Evolutionary conservation across 2,329 filamentous ascomycete species (phyloP).

Genomic region (Colletotrichum acutatum): DNA sequence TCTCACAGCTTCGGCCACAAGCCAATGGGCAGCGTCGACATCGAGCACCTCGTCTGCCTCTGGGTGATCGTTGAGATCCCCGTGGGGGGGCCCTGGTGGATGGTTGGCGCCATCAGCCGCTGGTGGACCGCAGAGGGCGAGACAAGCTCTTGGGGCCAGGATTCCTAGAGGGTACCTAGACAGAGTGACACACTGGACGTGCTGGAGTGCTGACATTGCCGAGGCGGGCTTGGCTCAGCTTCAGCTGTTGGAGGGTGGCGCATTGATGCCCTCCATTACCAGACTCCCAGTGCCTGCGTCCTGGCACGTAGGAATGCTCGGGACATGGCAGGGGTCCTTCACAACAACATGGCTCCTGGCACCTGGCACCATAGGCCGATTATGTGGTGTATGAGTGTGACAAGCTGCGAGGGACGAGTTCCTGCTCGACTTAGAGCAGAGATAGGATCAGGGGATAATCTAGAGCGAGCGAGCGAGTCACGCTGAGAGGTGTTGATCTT

Average conservation of each 20-base stretch:
- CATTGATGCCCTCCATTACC: background rate
- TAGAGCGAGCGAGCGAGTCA: background rate
- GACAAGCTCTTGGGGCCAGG: background rate
- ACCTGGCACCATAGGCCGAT: too few relatives aligned
- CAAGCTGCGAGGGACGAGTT: background rate
- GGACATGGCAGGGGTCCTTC: background rate
- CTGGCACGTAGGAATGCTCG: too few relatives aligned
- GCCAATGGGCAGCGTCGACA: background rate
- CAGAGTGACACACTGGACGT: too few relatives aligned
- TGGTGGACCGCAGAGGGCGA: background rate
- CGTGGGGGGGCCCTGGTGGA: background rate
- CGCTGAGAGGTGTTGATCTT: background rate
- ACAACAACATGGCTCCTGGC: background rate
- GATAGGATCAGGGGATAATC: too few relatives aligned
- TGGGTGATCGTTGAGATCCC: background rate
- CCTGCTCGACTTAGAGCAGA: background rate
- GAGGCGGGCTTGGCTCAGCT: background rate
- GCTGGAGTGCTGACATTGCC: background rate
- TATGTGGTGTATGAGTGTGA: too few relatives aligned
- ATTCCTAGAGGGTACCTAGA: background rate
- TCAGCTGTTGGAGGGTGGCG: slow-evolving; percentile 13
- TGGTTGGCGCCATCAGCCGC: background rate
- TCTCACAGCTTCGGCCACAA: background rate
- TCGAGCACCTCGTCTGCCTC: background rate
- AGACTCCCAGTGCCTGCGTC: too few relatives aligned